Evolutionary conservation across 495 filamentous ascomycete species (phyloP).

Genomic region (Aspergillus conjunctus): DNA sequence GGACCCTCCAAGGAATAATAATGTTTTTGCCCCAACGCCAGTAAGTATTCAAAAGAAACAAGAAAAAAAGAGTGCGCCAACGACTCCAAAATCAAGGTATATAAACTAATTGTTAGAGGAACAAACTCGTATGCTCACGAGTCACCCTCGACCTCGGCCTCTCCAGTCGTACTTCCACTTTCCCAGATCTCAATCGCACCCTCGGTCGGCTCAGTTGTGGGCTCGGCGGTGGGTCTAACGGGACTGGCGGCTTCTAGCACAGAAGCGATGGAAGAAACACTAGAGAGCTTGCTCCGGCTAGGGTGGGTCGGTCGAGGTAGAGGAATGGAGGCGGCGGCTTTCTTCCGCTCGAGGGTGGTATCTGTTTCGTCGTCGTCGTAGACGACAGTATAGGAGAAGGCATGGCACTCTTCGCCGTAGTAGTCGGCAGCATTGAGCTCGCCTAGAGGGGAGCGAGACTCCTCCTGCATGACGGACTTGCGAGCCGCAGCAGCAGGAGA

Average conservation of each 20-base stretch:
- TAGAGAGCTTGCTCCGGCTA: constrained; percentile 27
- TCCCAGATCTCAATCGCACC: constrained; percentile 62
- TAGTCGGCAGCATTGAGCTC: constrained; percentile 74
- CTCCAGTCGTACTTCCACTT: constrained; percentile 60
- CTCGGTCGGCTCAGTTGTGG: constrained; percentile 20
- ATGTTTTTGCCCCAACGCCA: not conserved
- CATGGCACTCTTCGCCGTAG: constrained; percentile 69
- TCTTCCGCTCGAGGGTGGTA: constrained; percentile 23
- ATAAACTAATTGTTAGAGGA: no score
- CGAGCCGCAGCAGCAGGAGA: constrained; percentile 35
- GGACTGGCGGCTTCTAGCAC: constrained; percentile 33
- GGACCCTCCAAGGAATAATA: not conserved
- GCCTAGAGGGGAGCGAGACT: constrained; percentile 66
- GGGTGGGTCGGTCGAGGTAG: constrained; percentile 19
- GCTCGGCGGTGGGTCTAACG: constrained; percentile 10
- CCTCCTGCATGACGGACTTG: constrained; percentile 47
- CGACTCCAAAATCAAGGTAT: no score
- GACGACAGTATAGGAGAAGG: constrained; percentile 58
- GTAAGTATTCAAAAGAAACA: not conserved
- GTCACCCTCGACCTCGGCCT: constrained; percentile 20
- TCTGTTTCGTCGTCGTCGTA: constrained; percentile 56
- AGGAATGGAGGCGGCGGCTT: constrained; percentile 12
- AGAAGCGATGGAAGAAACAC: constrained; percentile 36
- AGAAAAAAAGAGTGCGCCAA: not conserved
- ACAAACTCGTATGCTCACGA: not conserved